Evolutionary conservation across 345 rosid species (phyloP), one percentile per base, ranked within the genome.

Genomic region (Pseudoturritis turrita): DNA sequence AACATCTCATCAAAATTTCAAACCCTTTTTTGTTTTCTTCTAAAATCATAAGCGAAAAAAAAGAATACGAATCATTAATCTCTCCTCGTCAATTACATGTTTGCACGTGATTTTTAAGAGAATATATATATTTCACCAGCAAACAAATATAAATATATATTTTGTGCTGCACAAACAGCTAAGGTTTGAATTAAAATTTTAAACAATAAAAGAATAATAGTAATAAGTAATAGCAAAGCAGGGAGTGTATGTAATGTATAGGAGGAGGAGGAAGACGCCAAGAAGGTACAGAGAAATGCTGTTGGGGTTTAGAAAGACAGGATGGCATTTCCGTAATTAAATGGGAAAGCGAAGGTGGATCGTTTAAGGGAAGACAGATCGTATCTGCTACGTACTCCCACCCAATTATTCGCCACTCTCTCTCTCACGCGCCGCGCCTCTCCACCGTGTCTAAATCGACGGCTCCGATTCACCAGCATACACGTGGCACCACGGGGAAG

Each of bases 231-330:
- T n/a, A n/a, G n/a, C n/a, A n/a, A n/a, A n/a, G n/a, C n/a, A n/a
- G n/a, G n/a, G n/a, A n/a, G n/a, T n/a, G 37, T 33, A 33, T 7
- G 10, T 1, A n/a, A 33, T 33, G 11, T 33, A 33, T 3, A 33
- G 10, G 37, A 8, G 7, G 12, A 11, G n/a, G 36, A 7, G 41
- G 57, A 26, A 39, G 44, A 56, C 21, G 66, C 15, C 77, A 65
- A 57, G 25, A 62, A 36, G 74, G 58, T 39, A 51, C 54, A 10
- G 53, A 23, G 45, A 41, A 63, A 61, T 40, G 78, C 47, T 76
- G 79, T 76, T 76, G 79, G 79, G 75, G 19, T 70, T 62, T 70
- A 47, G 71, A 76, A 62, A 76, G 79, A 76, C 79, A 76, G 66
- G 75, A 76, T 76, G 79, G 79, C 75, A 76, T 0, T 14, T 5